Evolutionary conservation across 176 grass and related monocot genomes (phyloP).

Genomic region (Triticum urartu): DNA sequence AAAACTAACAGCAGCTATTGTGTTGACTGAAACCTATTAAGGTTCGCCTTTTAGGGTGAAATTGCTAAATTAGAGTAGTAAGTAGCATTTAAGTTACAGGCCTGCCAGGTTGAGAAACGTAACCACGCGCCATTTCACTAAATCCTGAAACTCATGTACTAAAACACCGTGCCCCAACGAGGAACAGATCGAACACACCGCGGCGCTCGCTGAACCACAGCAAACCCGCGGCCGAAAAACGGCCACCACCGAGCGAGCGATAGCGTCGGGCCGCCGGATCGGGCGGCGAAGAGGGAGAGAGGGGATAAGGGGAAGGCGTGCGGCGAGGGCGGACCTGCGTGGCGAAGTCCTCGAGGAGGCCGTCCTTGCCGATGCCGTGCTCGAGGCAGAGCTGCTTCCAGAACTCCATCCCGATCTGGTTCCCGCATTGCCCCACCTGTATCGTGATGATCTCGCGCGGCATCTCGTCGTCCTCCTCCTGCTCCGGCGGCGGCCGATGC

Average conservation of each 20-base stretch:
- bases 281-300: neutral
- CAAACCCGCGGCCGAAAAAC: neutral
- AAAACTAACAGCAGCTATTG: neutral
- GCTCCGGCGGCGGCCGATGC: neutral
- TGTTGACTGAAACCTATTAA: neutral
- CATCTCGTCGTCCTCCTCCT: slow-evolving; percentile 39
- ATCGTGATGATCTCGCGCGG: slow-evolving; percentile 99
- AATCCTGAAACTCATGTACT: slow-evolving; percentile 5
- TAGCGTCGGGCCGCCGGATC: neutral
- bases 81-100: neutral
- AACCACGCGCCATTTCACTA: neutral
- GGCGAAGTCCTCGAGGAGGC: slow-evolving; percentile 97
- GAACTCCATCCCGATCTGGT: slow-evolving; percentile 99
- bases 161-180: neutral
- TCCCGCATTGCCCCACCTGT: slow-evolving; percentile 99
- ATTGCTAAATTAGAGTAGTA: neutral
- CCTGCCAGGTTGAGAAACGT: neutral
- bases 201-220: neutral
- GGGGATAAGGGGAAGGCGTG: neutral
- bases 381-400: slow-evolving; percentile 99
- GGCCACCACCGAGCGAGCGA: neutral
- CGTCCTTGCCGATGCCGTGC: slow-evolving; percentile 98
- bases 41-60: neutral
- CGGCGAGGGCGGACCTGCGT: slow-evolving; percentile 58
- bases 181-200: neutral